phyloP scores from a whole-genome alignment of 1,284 basidiomycete species.

The Cryptococcus neoformans region DNA sequence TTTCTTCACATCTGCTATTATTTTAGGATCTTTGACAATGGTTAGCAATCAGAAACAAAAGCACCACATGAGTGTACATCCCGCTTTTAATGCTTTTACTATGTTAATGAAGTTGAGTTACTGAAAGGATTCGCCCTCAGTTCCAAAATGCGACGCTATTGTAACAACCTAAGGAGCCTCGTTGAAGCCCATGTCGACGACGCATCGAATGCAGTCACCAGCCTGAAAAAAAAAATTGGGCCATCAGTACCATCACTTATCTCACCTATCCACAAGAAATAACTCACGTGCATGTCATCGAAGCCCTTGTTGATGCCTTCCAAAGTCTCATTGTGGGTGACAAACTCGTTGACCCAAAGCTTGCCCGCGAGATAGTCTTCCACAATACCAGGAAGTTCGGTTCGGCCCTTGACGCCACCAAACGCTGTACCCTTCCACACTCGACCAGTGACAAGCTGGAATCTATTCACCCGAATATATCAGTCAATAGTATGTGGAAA shows the following conservation, averaged over 20 bases:
- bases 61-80: too few species aligned
- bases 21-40: too few species aligned
- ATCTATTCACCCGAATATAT: constrained; percentile 52
- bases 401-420: constrained; percentile 96
- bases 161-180: constrained; percentile 13
- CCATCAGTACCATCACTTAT: background rate
- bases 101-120: too few species aligned
- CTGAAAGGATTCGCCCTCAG: too few species aligned
- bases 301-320: constrained; percentile 85
- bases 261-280: too few species aligned
- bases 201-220: constrained; percentile 89
- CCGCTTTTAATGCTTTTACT: too few species aligned
- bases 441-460: constrained; percentile 74
- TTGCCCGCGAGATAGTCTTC: constrained; percentile 54
- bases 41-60: too few species aligned
- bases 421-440: constrained; percentile 96
- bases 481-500: constrained; percentile 10
- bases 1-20: too few species aligned
- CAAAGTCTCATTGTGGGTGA: constrained; percentile 73
- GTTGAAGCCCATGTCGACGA: constrained; percentile 54
- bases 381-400: constrained; percentile 86
- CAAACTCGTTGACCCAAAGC: constrained; percentile 75
- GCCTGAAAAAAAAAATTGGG: constrained; percentile 50
- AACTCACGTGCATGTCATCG: constrained; percentile 88
- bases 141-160: too few species aligned